Conservation (phyloP, 2,329 filamentous ascomycete genomes). For the Phyllosticta citribraziliensis region DNA sequence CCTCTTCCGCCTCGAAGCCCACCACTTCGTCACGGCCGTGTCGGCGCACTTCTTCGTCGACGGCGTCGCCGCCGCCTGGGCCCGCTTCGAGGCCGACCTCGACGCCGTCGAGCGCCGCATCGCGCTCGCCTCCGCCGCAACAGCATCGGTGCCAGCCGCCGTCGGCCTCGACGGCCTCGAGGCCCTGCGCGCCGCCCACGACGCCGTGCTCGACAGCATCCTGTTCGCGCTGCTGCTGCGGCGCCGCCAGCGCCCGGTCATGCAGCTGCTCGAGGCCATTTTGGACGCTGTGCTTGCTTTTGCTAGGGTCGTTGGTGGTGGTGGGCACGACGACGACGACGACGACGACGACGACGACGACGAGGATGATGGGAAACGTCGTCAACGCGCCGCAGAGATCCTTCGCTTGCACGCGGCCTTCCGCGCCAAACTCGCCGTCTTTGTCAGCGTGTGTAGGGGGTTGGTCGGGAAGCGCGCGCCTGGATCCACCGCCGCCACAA, state of each 20-base stretch:
- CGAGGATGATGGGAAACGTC: not conserved
- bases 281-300: constrained; percentile 65
- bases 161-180: constrained; percentile 51
- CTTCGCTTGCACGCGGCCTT: constrained; percentile 56
- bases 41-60: constrained; percentile 71
- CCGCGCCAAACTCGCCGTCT: constrained; percentile 61
- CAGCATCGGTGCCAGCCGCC: too few species aligned
- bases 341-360: constrained; percentile 22
- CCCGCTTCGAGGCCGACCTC: constrained; percentile 56
- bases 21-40: constrained; percentile 66
- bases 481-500: constrained; percentile 16
- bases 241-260: constrained; percentile 62
- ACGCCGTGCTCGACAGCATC: constrained; percentile 64
- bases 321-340: constrained; percentile 8
- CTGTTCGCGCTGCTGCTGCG: constrained; percentile 63
- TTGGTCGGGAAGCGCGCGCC: constrained; percentile 52
- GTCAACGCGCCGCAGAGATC: too few species aligned
- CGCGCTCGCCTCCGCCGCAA: constrained; percentile 29
- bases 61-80: constrained; percentile 66
- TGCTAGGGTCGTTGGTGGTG: constrained; percentile 30
- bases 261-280: constrained; percentile 66
- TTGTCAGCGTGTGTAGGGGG: constrained; percentile 61
- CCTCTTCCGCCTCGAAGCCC: constrained; percentile 61
- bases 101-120: constrained; percentile 52
- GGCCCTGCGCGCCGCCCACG: constrained; percentile 58